These are phyloP conservation scores for Colletotrichum graminicola DNA, from an alignment of 2,329 filamentous ascomycete genomes.

Conservation along the genomic window DNA sequence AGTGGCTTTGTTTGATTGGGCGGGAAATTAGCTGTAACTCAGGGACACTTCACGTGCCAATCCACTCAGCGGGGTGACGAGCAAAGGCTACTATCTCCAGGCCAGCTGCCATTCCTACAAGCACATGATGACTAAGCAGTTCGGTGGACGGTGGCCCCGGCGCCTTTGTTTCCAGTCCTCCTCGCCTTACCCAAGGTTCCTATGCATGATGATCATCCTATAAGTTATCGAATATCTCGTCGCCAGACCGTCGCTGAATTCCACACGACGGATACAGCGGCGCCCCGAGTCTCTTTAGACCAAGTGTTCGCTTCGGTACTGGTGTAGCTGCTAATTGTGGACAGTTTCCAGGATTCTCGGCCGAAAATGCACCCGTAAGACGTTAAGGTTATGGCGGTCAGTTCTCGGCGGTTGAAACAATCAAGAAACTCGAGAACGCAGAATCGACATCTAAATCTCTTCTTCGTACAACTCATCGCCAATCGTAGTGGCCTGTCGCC, in stretches of 20 bases:
- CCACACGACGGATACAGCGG: not conserved
- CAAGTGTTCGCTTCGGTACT: not conserved
- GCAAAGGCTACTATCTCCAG: not conserved
- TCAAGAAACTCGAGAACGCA: conserved; percentile 31
- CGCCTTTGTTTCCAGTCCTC: conserved; percentile 12
- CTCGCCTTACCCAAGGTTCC: not conserved
- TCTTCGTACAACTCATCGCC: not conserved
- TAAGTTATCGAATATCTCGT: not conserved
- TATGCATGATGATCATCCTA: not conserved
- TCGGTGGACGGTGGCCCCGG: not conserved
- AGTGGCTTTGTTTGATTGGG: conserved; percentile 37
- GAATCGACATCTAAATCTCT: not conserved
- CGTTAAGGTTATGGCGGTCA: conserved; percentile 5
- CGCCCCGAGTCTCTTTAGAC: not conserved
- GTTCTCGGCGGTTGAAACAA: conserved; percentile 19
- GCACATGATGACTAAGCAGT: conserved; percentile 34
- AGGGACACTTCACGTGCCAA: conserved; percentile 42
- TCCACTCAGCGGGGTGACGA: conserved; percentile 29
- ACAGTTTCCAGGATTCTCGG: not conserved
- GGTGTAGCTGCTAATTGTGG: too few relatives aligned
- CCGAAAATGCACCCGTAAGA: not conserved
- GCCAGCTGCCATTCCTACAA: not conserved
- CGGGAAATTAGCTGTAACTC: conserved; percentile 39
- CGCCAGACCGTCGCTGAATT: not conserved
- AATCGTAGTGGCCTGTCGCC: conserved; percentile 4